phyloP scores from a whole-genome alignment of 129 eudicot species.

The Helianthus annuus region DNA sequence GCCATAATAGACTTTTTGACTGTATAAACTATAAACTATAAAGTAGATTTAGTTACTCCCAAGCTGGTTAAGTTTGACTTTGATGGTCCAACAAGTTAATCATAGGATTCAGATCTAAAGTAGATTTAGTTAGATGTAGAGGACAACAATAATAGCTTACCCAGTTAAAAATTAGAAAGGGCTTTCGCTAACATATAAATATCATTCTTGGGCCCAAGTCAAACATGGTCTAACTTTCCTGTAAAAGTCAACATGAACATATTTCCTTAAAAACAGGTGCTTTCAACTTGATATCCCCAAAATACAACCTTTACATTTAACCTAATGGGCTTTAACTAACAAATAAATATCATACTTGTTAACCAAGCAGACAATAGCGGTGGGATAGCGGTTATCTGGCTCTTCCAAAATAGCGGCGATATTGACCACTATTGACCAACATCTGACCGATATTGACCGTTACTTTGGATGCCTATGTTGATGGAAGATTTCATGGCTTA shows the following conservation, averaged over 20 bases:
- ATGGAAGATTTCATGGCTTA: too few relatives aligned
- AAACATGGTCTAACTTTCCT: neutral
- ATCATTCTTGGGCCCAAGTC: neutral
- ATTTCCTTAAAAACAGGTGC: neutral
- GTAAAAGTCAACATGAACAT: neutral
- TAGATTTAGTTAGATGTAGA: neutral
- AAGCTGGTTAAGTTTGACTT: constrained; percentile 13
- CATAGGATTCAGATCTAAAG: constrained; percentile 3
- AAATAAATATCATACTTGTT: too few relatives aligned
- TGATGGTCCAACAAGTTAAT: constrained; percentile 13
- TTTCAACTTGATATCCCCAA: constrained; percentile 12
- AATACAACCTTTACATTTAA: neutral
- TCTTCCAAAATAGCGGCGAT: too few relatives aligned
- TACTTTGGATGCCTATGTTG: too few relatives aligned
- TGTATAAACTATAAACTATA: neutral
- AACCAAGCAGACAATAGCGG: too few relatives aligned
- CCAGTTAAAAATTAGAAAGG: neutral
- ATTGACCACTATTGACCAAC: too few relatives aligned
- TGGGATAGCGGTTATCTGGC: too few relatives aligned
- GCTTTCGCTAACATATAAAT: neutral
- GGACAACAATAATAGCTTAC: neutral
- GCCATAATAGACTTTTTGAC: neutral
- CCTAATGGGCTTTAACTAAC: too few relatives aligned
- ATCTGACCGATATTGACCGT: too few relatives aligned
- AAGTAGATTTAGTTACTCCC: neutral